These are phyloP conservation scores for Candida maesae DNA, from an alignment of 805 yeast genomes.

Conservation along the genomic window DNA sequence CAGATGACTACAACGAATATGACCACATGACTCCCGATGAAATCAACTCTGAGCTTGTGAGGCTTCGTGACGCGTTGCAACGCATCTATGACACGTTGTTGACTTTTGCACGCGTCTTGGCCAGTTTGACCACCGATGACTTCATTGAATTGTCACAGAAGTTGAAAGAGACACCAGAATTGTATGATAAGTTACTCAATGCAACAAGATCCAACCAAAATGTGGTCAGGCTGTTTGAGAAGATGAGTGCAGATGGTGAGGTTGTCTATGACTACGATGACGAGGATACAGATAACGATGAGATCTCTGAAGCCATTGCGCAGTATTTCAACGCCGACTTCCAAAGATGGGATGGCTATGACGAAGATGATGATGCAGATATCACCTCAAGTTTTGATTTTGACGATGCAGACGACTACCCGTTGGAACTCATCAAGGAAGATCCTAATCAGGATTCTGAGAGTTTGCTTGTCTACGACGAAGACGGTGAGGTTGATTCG, in stretches of 20 bases:
- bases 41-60: conserved; percentile 12
- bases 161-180: conserved; percentile 3
- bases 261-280: conserved; percentile 3
- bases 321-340: conserved; percentile 5
- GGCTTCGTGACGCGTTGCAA: conserved; percentile 14
- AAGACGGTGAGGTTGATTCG: conserved; percentile 3
- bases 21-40: conserved; percentile 11
- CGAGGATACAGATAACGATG: too few relatives aligned
- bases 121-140: conserved; percentile 15
- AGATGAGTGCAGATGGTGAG: not conserved
- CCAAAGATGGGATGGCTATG: not conserved
- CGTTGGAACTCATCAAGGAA: not conserved
- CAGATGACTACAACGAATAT: conserved; percentile 8
- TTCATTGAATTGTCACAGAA: conserved; percentile 15
- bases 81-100: conserved; percentile 12
- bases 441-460: conserved; percentile 5
- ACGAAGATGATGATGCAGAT: not conserved
- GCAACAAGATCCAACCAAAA: conserved; percentile 6
- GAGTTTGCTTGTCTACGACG: conserved; percentile 5
- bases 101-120: conserved; percentile 15
- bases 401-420: not conserved
- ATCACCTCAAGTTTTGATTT: not conserved
- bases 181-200: conserved; percentile 3
- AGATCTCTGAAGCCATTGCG: not conserved
- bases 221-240: not conserved